These are phyloP conservation scores for Athelia sp. DNA, from an alignment of 1,284 basidiomycete species.

Conservation along the genomic window DNA sequence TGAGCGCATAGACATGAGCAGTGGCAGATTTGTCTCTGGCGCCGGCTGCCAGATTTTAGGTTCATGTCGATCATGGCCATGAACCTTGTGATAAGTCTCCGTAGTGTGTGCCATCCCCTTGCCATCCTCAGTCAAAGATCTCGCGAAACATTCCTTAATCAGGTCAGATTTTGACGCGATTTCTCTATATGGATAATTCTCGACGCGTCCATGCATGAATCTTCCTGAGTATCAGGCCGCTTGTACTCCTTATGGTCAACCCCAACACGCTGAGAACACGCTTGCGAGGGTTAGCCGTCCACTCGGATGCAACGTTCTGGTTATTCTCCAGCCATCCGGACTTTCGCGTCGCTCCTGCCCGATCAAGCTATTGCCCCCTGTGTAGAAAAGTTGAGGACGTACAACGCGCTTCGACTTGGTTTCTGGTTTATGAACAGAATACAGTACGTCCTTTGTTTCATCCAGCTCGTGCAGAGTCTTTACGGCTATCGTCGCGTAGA, in stretches of 20 bases:
- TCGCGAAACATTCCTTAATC: conserved; percentile 23
- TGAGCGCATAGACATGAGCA: background rate
- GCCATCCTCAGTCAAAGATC: conserved; percentile 18
- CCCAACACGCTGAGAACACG: conserved; percentile 59
- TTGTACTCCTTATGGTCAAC: conserved; percentile 51
- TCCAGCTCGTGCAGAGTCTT: conserved; percentile 20
- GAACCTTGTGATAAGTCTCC: conserved; percentile 21
- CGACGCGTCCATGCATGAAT: conserved; percentile 19
- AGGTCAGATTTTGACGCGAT: conserved; percentile 18
- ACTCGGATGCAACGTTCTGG: conserved; percentile 56
- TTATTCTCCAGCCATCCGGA: conserved; percentile 38
- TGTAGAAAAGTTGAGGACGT: conserved; percentile 30
- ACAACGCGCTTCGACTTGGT: conserved; percentile 6
- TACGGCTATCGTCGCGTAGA: background rate
- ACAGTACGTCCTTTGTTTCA: conserved; percentile 31
- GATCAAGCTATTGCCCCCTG: conserved; percentile 36
- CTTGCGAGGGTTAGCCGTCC: conserved; percentile 45
- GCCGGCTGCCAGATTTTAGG: conserved; percentile 18
- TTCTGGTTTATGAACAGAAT: conserved; percentile 24
- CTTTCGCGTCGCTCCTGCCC: conserved; percentile 50
- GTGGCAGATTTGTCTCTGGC: background rate
- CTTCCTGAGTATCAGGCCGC: conserved; percentile 46
- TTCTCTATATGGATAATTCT: conserved; percentile 9
- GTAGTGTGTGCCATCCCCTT: conserved; percentile 25
- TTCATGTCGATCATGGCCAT: conserved; percentile 19